Evolutionary conservation across 1,284 basidiomycete species (phyloP).

Genomic region (Cerrena zonata): DNA sequence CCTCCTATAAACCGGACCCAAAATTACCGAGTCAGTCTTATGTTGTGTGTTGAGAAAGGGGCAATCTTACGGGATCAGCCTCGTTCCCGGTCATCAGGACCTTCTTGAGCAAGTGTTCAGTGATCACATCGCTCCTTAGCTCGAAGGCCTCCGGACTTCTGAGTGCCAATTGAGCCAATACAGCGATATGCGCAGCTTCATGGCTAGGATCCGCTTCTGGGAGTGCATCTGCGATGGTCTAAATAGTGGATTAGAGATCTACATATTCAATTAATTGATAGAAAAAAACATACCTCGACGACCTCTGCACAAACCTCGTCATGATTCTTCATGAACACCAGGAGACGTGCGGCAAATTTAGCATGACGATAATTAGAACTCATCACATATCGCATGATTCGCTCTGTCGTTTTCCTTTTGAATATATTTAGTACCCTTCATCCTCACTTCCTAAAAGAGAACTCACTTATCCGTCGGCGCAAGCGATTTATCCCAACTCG

Average conservation of each 20-base stretch:
- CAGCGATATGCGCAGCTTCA: constrained; percentile 65
- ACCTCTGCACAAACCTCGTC: constrained; percentile 48
- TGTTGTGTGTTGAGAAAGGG: not conserved
- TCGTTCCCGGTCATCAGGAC: constrained; percentile 57
- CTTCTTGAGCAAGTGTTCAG: constrained; percentile 66
- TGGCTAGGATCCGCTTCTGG: constrained; percentile 43
- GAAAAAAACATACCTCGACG: constrained; percentile 53
- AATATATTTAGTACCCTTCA: no score
- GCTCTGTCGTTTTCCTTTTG: constrained; percentile 65
- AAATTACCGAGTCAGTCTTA: constrained; percentile 1
- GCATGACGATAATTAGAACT: constrained; percentile 65
- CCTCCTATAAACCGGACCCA: constrained; percentile 21
- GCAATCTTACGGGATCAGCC: constrained; percentile 37
- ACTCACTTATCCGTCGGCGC: constrained; percentile 65
- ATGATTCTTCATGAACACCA: constrained; percentile 56
- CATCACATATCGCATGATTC: constrained; percentile 56
- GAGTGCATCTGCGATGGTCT: constrained; percentile 60
- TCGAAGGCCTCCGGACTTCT: constrained; percentile 73
- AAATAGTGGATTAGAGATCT: constrained; percentile 5
- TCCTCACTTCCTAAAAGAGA: no score
- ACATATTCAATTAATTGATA: constrained; percentile 8
- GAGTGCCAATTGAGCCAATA: constrained; percentile 71
- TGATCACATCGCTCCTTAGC: constrained; percentile 66
- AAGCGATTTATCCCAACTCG: constrained; percentile 51
- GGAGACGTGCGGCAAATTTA: constrained; percentile 81